Evolutionary conservation across 768 basidiomycete species (phyloP).

Genomic region (Suillus spraguei): DNA sequence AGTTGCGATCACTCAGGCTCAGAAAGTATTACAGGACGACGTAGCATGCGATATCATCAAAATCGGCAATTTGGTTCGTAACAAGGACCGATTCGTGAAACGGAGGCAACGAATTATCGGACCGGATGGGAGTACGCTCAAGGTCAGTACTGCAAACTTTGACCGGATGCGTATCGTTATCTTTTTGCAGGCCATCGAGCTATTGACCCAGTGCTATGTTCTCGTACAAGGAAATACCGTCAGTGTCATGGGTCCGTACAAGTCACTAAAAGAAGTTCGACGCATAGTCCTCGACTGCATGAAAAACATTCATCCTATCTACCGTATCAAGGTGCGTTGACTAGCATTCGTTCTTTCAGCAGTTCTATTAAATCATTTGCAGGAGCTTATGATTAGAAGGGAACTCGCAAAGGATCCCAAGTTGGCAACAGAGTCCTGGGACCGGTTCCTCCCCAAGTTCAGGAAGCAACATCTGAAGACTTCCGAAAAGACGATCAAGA

Average conservation of each 20-base stretch:
- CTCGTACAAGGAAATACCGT: slow-evolving; percentile 98
- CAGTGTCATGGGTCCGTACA: slow-evolving; percentile 96
- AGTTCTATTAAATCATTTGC: slow-evolving; percentile 5
- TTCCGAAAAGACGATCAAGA: slow-evolving; percentile 90
- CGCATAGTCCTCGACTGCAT: slow-evolving; percentile 98
- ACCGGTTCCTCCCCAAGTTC: slow-evolving; percentile 96
- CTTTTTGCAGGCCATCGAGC: slow-evolving; percentile 84
- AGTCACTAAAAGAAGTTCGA: slow-evolving; percentile 93
- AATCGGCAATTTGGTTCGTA: slow-evolving; percentile 91
- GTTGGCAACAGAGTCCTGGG: slow-evolving; percentile 92
- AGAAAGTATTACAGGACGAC: slow-evolving; percentile 88
- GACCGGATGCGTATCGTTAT: slow-evolving; percentile 5
- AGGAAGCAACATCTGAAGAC: slow-evolving; percentile 91
- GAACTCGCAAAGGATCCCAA: slow-evolving; percentile 99
- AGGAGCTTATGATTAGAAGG: slow-evolving; percentile 98
- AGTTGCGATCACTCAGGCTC: slow-evolving; percentile 81
- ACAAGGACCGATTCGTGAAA: slow-evolving; percentile 97
- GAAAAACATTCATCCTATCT: slow-evolving; percentile 99
- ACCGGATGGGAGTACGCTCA: slow-evolving; percentile 95
- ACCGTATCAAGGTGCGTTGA: slow-evolving; percentile 84
- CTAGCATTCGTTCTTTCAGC: slow-evolving; percentile 3
- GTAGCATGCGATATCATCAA: slow-evolving; percentile 97
- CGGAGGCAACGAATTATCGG: slow-evolving; percentile 95
- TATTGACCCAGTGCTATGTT: slow-evolving; percentile 95
- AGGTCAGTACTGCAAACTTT: slow-evolving; percentile 50